Conservation (phyloP, 129 eudicot genomes). For the Flaveria linearis region DNA sequence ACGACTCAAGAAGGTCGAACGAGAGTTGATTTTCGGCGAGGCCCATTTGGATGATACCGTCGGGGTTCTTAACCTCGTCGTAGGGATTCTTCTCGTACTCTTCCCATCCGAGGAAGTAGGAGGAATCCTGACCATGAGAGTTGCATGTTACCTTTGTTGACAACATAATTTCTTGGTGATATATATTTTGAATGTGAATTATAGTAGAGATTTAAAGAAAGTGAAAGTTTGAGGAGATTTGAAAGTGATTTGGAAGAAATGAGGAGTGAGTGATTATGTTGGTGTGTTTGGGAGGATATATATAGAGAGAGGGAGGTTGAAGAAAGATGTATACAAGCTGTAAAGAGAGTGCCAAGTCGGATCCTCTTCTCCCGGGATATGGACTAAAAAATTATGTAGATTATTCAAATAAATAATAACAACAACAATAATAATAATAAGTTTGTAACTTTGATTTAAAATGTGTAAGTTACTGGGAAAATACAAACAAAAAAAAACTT, state of each 20-base stretch:
- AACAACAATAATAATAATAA: background rate
- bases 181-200: background rate
- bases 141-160: conserved; percentile 70
- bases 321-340: conserved; percentile 24
- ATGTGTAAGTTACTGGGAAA: background rate
- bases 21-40: conserved; percentile 97
- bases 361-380: conserved; percentile 29
- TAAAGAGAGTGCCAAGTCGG: conserved; percentile 29
- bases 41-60: conserved; percentile 94
- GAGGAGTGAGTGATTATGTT: conserved; percentile 38
- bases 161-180: conserved; percentile 47
- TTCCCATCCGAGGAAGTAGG: conserved; percentile 96
- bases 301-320: conserved; percentile 30
- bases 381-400: background rate
- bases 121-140: conserved; percentile 88
- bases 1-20: conserved; percentile 75
- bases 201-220: background rate
- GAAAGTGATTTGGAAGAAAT: conserved; percentile 13
- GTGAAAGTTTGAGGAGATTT: conserved; percentile 4
- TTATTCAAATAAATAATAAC: too few species aligned
- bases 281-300: conserved; percentile 32
- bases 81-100: conserved; percentile 95
- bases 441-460: background rate
- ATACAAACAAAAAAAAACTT: background rate
- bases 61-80: conserved; percentile 58